phyloP scores from a whole-genome alignment of 2,329 filamentous ascomycete genomes.

The Aspergillus jensenii region DNA sequence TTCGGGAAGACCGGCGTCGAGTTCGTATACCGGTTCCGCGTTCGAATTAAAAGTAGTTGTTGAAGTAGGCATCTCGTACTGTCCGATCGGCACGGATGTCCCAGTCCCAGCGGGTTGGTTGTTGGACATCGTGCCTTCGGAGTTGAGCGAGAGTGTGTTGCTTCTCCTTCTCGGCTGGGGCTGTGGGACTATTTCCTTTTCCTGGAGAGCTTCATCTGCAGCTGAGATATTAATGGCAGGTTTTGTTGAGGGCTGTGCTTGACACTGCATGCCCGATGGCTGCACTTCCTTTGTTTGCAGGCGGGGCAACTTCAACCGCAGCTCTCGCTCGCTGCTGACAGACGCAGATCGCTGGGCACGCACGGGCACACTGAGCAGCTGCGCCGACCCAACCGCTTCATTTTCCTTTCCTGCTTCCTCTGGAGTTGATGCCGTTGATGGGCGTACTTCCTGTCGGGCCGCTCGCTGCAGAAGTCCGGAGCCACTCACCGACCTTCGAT shows the following conservation, averaged over 20 bases:
- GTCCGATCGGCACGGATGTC: slow-evolving; percentile 12
- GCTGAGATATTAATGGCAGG: background rate
- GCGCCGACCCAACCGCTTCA: slow-evolving; percentile 14
- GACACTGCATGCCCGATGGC: background rate
- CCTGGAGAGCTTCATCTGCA: background rate
- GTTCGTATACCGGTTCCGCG: slow-evolving; percentile 29
- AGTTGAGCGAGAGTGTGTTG: background rate
- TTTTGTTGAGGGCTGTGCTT: background rate
- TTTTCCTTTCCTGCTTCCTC: slow-evolving; percentile 2
- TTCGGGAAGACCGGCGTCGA: slow-evolving; percentile 29
- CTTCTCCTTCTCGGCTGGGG: background rate
- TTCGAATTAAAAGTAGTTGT: slow-evolving; percentile 9
- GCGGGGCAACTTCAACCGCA: slow-evolving; percentile 25
- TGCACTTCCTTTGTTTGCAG: slow-evolving; percentile 23
- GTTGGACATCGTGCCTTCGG: slow-evolving; percentile 27
- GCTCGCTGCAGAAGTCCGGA: slow-evolving; percentile 11
- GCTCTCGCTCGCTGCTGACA: slow-evolving; percentile 21
- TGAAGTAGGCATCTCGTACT: slow-evolving; percentile 16
- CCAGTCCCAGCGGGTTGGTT: slow-evolving; percentile 12
- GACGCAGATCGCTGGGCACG: slow-evolving; percentile 19
- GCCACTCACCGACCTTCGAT: slow-evolving; percentile 21
- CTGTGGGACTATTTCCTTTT: background rate
- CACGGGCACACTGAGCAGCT: background rate
- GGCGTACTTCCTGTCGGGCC: background rate
- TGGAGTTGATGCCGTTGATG: background rate